Percentiles rank a stretch among this genome's conserved stretches.
These are phyloP conservation scores for Phytophthora fragariae DNA, from an alignment of 352 stramenopile species.

Conservation along the genomic window DNA sequence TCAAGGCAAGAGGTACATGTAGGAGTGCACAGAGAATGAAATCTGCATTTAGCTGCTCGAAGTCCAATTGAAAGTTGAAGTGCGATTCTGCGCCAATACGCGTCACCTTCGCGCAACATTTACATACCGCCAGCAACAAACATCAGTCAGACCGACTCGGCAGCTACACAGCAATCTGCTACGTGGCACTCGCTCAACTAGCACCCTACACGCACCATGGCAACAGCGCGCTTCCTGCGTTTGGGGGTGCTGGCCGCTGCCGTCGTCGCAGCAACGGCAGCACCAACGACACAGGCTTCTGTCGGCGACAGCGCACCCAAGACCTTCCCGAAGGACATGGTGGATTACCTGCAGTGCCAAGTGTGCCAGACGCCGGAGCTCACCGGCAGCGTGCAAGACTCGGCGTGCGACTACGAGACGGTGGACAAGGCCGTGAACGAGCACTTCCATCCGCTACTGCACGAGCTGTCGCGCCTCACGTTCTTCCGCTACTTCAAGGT, in stretches of 20 bases:
- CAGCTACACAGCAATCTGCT: constrained; percentile 2
- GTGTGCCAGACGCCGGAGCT: constrained; percentile 86
- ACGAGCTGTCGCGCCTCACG: constrained; percentile 78
- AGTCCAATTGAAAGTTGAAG: constrained; percentile 30
- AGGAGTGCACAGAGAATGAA: neutral
- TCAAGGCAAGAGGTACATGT: neutral
- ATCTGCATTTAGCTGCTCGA: constrained; percentile 16
- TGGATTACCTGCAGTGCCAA: constrained; percentile 81
- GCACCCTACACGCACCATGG: constrained; percentile 8
- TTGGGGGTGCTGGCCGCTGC: constrained; percentile 10
- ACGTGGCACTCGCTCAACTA: constrained; percentile 25
- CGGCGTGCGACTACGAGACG: constrained; percentile 85
- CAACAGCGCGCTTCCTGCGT: constrained; percentile 13
- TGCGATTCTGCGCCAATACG: constrained; percentile 20
- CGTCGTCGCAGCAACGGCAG: constrained; percentile 5
- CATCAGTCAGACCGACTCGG: neutral
- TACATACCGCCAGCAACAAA: neutral
- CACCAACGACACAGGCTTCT: constrained; percentile 1
- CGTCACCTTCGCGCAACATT: constrained; percentile 27
- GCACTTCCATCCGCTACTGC: constrained; percentile 84
- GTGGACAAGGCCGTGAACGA: constrained; percentile 84
- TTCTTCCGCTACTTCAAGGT: constrained; percentile 96
- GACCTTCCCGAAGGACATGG: constrained; percentile 71
- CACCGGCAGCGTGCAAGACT: constrained; percentile 84
- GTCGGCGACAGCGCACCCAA: constrained; percentile 8